These are phyloP conservation scores for Teunomyces funiuensis DNA, from an alignment of 805 yeast species.

Conservation along the genomic window DNA sequence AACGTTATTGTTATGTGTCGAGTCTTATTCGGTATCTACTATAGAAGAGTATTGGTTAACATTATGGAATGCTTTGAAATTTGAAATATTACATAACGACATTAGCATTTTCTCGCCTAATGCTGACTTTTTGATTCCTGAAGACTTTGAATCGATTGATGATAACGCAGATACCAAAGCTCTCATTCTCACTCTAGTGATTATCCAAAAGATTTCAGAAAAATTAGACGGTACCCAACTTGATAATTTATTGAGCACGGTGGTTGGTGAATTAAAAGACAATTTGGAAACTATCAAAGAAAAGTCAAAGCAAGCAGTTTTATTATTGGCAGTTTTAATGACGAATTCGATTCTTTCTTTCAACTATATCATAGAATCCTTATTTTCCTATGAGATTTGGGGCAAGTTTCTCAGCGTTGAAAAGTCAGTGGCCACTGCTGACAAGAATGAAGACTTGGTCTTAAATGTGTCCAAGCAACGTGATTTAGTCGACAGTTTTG, in stretches of 20 bases:
- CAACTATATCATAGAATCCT: slow-evolving; percentile 42
- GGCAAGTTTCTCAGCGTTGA: slow-evolving; percentile 36
- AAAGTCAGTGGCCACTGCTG: slow-evolving; percentile 3
- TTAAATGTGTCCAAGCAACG: slow-evolving; percentile 59
- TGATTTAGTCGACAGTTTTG: slow-evolving; percentile 56
- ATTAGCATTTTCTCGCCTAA: slow-evolving; percentile 30
- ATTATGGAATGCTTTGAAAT: slow-evolving; percentile 86
- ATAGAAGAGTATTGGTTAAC: slow-evolving; percentile 64
- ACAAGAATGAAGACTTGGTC: slow-evolving; percentile 22
- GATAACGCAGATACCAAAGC: slow-evolving; percentile 38
- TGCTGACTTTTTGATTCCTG: slow-evolving; percentile 26
- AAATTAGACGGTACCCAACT: slow-evolving; percentile 31
- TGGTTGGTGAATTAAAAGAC: slow-evolving; percentile 49
- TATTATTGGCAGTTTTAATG: slow-evolving; percentile 57
- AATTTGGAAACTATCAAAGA: slow-evolving; percentile 50
- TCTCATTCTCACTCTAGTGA: slow-evolving; percentile 36
- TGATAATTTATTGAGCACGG: slow-evolving; percentile 38
- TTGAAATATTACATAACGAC: slow-evolving; percentile 82
- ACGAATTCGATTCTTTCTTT: slow-evolving; percentile 46
- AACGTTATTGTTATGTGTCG: slow-evolving; percentile 59
- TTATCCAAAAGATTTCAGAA: slow-evolving; percentile 40
- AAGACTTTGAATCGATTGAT: slow-evolving; percentile 23
- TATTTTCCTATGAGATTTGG: slow-evolving; percentile 41
- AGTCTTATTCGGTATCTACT: slow-evolving; percentile 48
- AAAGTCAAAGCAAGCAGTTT: slow-evolving; percentile 62